A percentile compares a stretch with the other conserved stretches of the same genome.
These are phyloP conservation scores for Setaria italica DNA, from an alignment of 202 grass and related monocot genomes.

Conservation along the genomic window DNA sequence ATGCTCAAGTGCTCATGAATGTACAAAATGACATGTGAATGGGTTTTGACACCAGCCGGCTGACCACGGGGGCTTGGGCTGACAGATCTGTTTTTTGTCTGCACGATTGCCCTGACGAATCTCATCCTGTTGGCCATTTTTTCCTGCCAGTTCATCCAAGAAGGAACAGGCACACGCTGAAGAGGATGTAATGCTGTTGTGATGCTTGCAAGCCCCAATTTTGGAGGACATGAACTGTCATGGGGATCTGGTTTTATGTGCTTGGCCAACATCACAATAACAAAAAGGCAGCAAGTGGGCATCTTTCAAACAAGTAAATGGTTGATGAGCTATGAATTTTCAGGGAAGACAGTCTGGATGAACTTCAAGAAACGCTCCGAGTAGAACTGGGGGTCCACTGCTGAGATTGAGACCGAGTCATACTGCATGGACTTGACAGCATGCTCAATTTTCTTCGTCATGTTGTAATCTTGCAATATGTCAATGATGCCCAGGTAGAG, in stretches of 20 bases:
- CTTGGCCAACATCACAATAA: background rate
- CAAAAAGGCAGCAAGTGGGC: background rate
- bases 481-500: slow-evolving; percentile 97
- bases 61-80: background rate
- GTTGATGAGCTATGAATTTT: slow-evolving; percentile 54
- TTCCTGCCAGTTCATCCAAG: background rate
- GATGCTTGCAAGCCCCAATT: background rate
- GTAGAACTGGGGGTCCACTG: slow-evolving; percentile 82
- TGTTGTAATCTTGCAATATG: slow-evolving; percentile 95
- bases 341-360: slow-evolving; percentile 88
- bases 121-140: background rate
- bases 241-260: background rate
- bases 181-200: background rate
- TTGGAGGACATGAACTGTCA: background rate
- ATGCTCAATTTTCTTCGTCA: slow-evolving; percentile 91
- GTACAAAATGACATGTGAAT: background rate
- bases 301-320: slow-evolving; percentile 1
- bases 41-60: background rate
- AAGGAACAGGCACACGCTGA: background rate
- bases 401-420: slow-evolving; percentile 85
- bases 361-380: slow-evolving; percentile 81
- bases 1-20: background rate
- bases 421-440: slow-evolving; percentile 92
- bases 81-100: background rate
- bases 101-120: background rate